Evolutionary conservation across 257 asterid genomes (phyloP).

Genomic region (Scutellaria baicalensis): DNA sequence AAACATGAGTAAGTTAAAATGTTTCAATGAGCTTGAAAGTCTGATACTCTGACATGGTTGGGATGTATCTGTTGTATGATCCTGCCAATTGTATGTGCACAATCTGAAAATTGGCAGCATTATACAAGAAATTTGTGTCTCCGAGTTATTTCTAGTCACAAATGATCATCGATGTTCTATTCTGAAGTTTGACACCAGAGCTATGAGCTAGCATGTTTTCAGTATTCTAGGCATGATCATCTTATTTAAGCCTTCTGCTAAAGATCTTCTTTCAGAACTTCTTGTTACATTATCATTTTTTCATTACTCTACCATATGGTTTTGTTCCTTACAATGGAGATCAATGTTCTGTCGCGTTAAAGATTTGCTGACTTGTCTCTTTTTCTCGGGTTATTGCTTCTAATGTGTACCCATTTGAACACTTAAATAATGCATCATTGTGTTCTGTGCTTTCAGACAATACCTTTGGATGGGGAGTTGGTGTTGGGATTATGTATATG

Average conservation of each 20-base stretch:
- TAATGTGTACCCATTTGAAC: not conserved
- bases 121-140: not conserved
- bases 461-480: conserved; percentile 62
- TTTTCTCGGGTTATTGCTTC: not conserved
- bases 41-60: not conserved
- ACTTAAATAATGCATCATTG: not conserved
- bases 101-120: not conserved
- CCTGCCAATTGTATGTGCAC: not conserved
- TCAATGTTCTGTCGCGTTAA: not conserved
- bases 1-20: not conserved
- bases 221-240: too few species aligned
- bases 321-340: not conserved
- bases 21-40: not conserved
- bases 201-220: too few species aligned
- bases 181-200: not conserved
- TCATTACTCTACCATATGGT: not conserved
- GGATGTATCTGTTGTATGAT: not conserved
- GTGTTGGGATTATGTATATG: conserved; percentile 72
- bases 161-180: not conserved
- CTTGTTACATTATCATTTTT: too few species aligned
- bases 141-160: not conserved
- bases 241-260: too few species aligned
- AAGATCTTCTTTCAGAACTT: too few species aligned
- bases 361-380: not conserved
- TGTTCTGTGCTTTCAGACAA: conserved; percentile 31